Conservation (phyloP, 2,329 filamentous ascomycete species). For the Blastomyces gilchristii region DNA sequence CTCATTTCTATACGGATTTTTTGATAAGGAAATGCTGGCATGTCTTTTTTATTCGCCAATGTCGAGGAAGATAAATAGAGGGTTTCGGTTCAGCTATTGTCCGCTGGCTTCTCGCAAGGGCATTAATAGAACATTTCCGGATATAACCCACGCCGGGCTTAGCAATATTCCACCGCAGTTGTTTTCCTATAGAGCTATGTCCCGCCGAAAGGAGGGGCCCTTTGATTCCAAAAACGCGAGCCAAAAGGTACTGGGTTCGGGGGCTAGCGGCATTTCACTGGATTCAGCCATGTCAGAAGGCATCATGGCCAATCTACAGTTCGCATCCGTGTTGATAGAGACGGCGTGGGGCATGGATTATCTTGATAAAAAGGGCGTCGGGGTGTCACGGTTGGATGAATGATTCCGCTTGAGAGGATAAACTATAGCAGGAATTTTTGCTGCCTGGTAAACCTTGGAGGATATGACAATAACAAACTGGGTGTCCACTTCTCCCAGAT, state of each 20-base stretch:
- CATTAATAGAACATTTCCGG: not conserved
- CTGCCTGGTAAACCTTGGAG: not conserved
- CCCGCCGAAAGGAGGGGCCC: not conserved
- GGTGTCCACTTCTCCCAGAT: not conserved
- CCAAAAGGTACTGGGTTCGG: not conserved
- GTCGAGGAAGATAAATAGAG: not conserved
- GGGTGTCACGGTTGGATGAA: not conserved
- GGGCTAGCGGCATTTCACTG: not conserved
- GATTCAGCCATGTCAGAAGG: not conserved
- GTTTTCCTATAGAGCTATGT: not conserved
- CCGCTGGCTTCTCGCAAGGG: not conserved
- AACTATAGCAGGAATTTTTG: not conserved
- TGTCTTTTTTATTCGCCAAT: not conserved
- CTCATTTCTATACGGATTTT: not conserved
- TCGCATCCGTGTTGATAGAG: not conserved
- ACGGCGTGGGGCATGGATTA: not conserved
- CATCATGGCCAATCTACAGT: not conserved
- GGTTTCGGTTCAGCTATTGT: not conserved
- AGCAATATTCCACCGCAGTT: not conserved
- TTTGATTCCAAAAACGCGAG: not conserved
- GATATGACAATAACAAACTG: not conserved
- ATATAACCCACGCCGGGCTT: too few species aligned
- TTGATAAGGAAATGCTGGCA: not conserved
- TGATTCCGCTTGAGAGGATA: not conserved
- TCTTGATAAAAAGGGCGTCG: not conserved